Evolutionary conservation across 805 yeast species (phyloP), one percentile per base, ranked within the genome.

Genomic region (Ogataea siamensis): DNA sequence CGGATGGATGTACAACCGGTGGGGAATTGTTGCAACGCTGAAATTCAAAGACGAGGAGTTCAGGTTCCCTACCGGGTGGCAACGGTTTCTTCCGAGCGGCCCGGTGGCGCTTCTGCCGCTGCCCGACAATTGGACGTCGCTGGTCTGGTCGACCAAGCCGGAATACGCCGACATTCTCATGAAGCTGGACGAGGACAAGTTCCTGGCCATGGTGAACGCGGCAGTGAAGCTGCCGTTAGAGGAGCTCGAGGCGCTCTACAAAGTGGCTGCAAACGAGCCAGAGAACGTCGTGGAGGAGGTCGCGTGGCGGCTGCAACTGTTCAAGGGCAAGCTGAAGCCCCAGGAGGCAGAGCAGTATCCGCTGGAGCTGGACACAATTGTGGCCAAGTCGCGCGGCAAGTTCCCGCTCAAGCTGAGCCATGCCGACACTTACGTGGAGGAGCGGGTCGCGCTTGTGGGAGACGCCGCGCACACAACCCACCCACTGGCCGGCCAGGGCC

Each of bases 391-490:
- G 2, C 72, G 95, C 45, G 98, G 95, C 0, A 71, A 83, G 32
- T 93, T 93, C 68, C 99, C 99, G 15, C 68, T 93, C 48, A 80
- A 81, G 50, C 63, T 91, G 66, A 79, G 88, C 14, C 97, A 93
- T 57, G 95, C 96, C 2, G 98, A 93, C 54, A 75, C 84, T 1
- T 93, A 93, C 57, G 78, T 87, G 13, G 78, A 78, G 2, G 89
- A 85, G 3, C 71, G 98, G 49, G 73, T 91, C 20, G 98, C 97
- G 0, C 66, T 93, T n/a, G 85, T 91, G 7, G 99, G 99, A 17
- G 99, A 93, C 63, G 98, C 99, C 1, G 98, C 98, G 0, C 99
- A 93, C 53, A 83, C 97, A 0, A 87, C 96, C 1, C 98, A 93
- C 59, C 99, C 99, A 2, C 70, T 93, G 43, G 97, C 97, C 4